phyloP scores from a whole-genome alignment of 805 yeast species.

The Monosporozyma yasuniensis region DNA sequence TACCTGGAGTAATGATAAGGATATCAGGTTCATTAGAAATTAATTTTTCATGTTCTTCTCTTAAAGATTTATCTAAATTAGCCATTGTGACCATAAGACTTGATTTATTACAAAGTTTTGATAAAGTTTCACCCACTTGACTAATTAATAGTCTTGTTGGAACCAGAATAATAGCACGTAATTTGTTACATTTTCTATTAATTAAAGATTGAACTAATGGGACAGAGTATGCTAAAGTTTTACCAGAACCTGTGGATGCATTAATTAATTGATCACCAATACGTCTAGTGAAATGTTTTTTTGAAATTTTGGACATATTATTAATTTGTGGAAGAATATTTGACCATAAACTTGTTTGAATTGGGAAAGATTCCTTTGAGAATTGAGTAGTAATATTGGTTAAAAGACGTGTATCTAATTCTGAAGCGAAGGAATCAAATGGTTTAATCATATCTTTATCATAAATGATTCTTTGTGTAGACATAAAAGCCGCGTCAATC shows the following conservation, averaged over 20 bases:
- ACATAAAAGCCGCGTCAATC: conserved; percentile 27
- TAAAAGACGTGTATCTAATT: conserved; percentile 26
- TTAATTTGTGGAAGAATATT: conserved; percentile 21
- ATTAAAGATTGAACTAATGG: conserved; percentile 70
- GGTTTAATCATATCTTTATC: conserved; percentile 22
- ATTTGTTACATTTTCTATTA: conserved; percentile 55
- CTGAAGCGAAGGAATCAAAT: conserved; percentile 13
- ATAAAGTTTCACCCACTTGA: conserved; percentile 68
- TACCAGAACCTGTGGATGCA: conserved; percentile 95
- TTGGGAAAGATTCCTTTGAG: conserved; percentile 25
- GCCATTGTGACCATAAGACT: conserved; percentile 44
- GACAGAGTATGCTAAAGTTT: conserved; percentile 78
- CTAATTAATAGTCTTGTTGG: conserved; percentile 84
- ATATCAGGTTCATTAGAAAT: conserved; percentile 49
- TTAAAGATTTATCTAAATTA: conserved; percentile 48
- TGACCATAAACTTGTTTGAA: conserved; percentile 26
- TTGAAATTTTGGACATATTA: conserved; percentile 19
- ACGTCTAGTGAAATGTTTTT: conserved; percentile 40
- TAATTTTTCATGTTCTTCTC: conserved; percentile 54
- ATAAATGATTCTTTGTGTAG: conserved; percentile 23
- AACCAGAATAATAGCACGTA: conserved; percentile 69
- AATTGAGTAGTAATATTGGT: conserved; percentile 23
- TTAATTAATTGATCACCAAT: conserved; percentile 78
- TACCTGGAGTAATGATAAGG: conserved; percentile 66
- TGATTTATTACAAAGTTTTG: conserved; percentile 55